Percentiles rank a stretch among this genome's conserved stretches.
phyloP scores from a whole-genome alignment of 371 early-diverging fungal species.

The Rhizopus stolonifer region DNA sequence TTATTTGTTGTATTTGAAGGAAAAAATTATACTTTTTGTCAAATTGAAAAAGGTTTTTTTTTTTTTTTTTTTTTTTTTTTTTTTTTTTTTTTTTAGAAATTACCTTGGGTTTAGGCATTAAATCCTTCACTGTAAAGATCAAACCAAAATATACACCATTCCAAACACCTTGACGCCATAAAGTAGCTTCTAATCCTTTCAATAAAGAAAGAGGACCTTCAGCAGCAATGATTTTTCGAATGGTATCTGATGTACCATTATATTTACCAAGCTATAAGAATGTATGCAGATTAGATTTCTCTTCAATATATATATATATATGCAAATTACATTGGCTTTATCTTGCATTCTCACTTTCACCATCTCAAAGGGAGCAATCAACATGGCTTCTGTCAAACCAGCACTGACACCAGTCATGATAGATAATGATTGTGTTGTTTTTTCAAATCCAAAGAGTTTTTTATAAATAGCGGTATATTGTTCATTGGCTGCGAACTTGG shows the following conservation, averaged over 20 bases:
- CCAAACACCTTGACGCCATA: constrained; percentile 96
- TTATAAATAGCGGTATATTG: constrained; percentile 76
- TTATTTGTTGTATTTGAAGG: too few relatives aligned
- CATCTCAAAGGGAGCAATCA: constrained; percentile 92
- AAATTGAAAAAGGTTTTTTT: too few relatives aligned
- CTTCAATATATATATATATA: neutral
- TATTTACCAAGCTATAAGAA: constrained; percentile 75
- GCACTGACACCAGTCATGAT: constrained; percentile 92
- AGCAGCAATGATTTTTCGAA: constrained; percentile 68
- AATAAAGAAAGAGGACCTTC: constrained; percentile 84
- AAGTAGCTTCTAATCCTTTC: constrained; percentile 92
- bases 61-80: too few relatives aligned
- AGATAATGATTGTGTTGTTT: constrained; percentile 74
- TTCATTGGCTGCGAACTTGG: constrained; percentile 95
- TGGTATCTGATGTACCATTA: constrained; percentile 71
- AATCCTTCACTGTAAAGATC: constrained; percentile 73
- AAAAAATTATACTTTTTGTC: too few relatives aligned
- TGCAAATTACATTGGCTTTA: constrained; percentile 64
- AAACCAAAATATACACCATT: constrained; percentile 92
- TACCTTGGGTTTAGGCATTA: constrained; percentile 84
- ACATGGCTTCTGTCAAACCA: constrained; percentile 89
- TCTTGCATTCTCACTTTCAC: constrained; percentile 95
- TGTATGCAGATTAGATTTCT: neutral
- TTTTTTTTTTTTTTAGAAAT: too few relatives aligned
- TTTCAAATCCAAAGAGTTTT: constrained; percentile 66